Percentiles rank a stretch among this genome's conserved stretches.
phyloP scores from a whole-genome alignment of 2,329 filamentous ascomycete species.

The Ceratocystis diversiconidia region DNA sequence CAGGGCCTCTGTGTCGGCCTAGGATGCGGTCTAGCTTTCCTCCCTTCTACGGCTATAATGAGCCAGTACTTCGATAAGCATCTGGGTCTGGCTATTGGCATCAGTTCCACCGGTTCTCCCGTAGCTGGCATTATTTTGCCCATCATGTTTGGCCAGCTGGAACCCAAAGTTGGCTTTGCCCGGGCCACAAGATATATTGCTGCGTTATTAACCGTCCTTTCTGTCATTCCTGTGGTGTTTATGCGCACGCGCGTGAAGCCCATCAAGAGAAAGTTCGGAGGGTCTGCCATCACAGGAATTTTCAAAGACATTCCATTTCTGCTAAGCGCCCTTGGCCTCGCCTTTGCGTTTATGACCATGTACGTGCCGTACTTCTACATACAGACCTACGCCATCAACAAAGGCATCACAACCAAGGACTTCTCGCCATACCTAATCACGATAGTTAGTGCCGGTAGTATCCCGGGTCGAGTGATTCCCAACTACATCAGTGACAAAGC shows the following conservation, averaged over 20 bases:
- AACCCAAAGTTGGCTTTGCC: slow-evolving; percentile 38
- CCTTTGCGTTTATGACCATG: slow-evolving; percentile 32
- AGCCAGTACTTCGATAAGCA: slow-evolving; percentile 29
- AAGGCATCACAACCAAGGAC: slow-evolving; percentile 25
- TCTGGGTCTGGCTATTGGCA: slow-evolving; percentile 25
- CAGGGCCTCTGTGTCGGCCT: slow-evolving; percentile 29
- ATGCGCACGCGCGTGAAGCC: slow-evolving; percentile 29
- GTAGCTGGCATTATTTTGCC: slow-evolving; percentile 29
- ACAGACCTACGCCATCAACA: slow-evolving; percentile 29
- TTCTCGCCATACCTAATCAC: slow-evolving; percentile 31
- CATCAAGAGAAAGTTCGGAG: slow-evolving; percentile 13
- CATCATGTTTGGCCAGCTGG: slow-evolving; percentile 30
- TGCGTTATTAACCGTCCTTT: slow-evolving; percentile 30
- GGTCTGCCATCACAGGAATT: slow-evolving; percentile 19
- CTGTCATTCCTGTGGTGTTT: slow-evolving; percentile 27
- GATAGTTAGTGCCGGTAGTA: slow-evolving; percentile 33
- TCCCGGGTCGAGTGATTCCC: slow-evolving; percentile 33
- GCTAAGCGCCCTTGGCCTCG: slow-evolving; percentile 26
- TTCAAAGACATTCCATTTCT: slow-evolving; percentile 28
- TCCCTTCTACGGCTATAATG: slow-evolving; percentile 28
- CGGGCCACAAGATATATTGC: slow-evolving; percentile 36
- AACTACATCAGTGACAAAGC: slow-evolving; percentile 32
- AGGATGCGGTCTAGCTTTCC: slow-evolving; percentile 26
- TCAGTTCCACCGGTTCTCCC: slow-evolving; percentile 26
- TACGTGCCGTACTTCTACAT: slow-evolving; percentile 38